phyloP scores from a whole-genome alignment of 345 rosid genomes.

The Eucalyptus albens region DNA sequence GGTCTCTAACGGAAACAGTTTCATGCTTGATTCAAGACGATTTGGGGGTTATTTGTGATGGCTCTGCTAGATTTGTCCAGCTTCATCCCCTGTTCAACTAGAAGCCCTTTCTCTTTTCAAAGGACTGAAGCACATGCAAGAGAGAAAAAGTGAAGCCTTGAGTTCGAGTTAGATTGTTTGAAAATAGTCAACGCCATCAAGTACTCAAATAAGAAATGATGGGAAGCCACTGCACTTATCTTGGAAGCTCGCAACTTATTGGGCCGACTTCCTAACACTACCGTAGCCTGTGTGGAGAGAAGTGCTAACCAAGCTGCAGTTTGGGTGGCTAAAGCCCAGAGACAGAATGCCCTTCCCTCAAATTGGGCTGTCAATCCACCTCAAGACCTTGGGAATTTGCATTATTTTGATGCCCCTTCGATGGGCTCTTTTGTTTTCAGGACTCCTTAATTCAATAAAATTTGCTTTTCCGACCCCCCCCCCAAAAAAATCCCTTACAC shows the following conservation, averaged over 20 bases:
- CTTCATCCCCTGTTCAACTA: too few relatives aligned
- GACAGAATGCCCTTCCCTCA: neutral
- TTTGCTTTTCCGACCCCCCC: neutral
- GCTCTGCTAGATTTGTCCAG: too few relatives aligned
- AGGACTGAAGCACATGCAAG: too few relatives aligned
- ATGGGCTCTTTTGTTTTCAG: neutral
- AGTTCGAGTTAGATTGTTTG: neutral
- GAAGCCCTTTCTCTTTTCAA: too few relatives aligned
- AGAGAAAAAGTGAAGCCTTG: neutral
- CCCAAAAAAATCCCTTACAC: too few relatives aligned
- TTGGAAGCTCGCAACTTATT: neutral
- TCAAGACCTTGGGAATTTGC: neutral
- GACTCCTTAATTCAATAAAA: neutral
- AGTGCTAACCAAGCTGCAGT: neutral
- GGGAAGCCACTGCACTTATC: neutral
- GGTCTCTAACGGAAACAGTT: too few relatives aligned
- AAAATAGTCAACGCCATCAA: neutral
- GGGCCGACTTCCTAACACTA: neutral
- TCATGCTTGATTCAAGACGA: too few relatives aligned
- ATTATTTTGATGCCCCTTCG: neutral
- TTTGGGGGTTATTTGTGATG: too few relatives aligned
- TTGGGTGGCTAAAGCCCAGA: neutral
- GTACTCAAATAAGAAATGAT: too few relatives aligned
- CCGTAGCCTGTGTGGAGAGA: neutral
- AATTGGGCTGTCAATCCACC: neutral